Evolutionary conservation across 164 flowering plant species (phyloP), one percentile per base, ranked within the genome.

Genomic region (Vitis riparia): DNA sequence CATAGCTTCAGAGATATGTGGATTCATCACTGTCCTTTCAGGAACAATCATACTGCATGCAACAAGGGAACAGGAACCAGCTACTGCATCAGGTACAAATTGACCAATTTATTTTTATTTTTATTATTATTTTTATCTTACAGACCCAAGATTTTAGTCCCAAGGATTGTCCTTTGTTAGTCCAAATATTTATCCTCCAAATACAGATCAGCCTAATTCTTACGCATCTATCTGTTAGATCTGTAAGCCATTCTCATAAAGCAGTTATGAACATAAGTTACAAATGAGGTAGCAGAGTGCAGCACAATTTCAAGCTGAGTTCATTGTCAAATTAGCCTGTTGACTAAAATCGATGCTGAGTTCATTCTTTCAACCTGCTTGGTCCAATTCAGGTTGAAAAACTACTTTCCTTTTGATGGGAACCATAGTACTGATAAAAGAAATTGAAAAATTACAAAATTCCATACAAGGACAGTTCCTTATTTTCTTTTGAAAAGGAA

Each of bases 1-100:
- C 77, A 88, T 94, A 80, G 86, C 88, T 55, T 94, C 98, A 70
- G 98, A 92, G 77, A 63, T 94, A 71, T 94, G 98, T 81, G 98
- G 98, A 61, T 92, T 94, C 65, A 84, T 89, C 69, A 92, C 92
- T 15, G 91, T 94, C 32, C 89, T 94, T 58, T 83, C 94, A 51
- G 98, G 98, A 73, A 94, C 98, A 59, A 79, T 92, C 69, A 87
- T 94, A 71, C 81, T 94, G 76, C 98, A 94, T 72, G 70, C 90
- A 55, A 94, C 94, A 16, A 85, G 84, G 82, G 93, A 94, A 71
- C 87, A 84, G 69, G 97, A 92, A 77, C 77, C 78, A 67, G 10
- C 86, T 77, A 59, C 76, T 57, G 27, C 85, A 63, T 65, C 79
- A 78, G 97, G 98, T 93, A 85, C 15, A 13, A 19, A 52, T 27